These are phyloP conservation scores for Ophiocordyceps camponoti-leonardi DNA, from an alignment of 2,329 filamentous ascomycete genomes.

Conservation along the genomic window DNA sequence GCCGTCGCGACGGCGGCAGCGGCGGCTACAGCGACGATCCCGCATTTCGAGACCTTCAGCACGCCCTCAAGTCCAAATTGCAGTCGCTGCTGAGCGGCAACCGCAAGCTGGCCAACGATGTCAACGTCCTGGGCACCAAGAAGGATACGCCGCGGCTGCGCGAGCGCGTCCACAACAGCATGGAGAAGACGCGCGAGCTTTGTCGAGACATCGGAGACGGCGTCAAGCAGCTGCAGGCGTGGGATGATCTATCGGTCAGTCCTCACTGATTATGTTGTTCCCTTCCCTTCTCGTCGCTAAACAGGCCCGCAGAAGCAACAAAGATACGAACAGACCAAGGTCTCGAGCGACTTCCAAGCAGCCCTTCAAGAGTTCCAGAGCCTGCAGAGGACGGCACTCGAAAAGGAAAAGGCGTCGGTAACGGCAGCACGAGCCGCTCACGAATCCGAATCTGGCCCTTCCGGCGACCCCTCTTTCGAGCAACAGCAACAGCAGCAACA, in stretches of 20 bases:
- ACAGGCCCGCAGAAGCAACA: slow-evolving; percentile 54
- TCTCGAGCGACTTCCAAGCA: slow-evolving; percentile 82
- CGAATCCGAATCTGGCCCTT: slow-evolving; percentile 34
- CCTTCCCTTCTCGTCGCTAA: not conserved
- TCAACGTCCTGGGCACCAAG: slow-evolving; percentile 72
- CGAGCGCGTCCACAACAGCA: slow-evolving; percentile 72
- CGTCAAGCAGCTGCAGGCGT: slow-evolving; percentile 78
- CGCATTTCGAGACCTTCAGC: slow-evolving; percentile 70
- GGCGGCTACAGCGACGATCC: slow-evolving; percentile 84
- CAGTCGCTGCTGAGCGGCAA: slow-evolving; percentile 84
- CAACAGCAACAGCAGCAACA: slow-evolving; percentile 47
- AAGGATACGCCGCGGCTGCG: slow-evolving; percentile 82
- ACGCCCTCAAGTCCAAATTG: slow-evolving; percentile 70
- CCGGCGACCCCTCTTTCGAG: slow-evolving; percentile 18
- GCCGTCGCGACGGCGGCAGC: slow-evolving; percentile 26
- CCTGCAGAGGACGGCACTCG: slow-evolving; percentile 76
- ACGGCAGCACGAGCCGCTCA: slow-evolving; percentile 67
- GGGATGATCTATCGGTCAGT: slow-evolving; percentile 65
- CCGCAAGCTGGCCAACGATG: slow-evolving; percentile 65
- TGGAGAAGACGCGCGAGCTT: slow-evolving; percentile 70
- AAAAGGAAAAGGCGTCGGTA: slow-evolving; percentile 81
- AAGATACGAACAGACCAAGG: slow-evolving; percentile 90
- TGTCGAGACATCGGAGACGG: slow-evolving; percentile 91
- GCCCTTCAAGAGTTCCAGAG: slow-evolving; percentile 81
- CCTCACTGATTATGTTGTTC: not conserved